A percentile compares a stretch with the other conserved stretches of the same genome.
phyloP scores from a whole-genome alignment of 1,284 basidiomycete species.

The Rhizoctonia solani region DNA sequence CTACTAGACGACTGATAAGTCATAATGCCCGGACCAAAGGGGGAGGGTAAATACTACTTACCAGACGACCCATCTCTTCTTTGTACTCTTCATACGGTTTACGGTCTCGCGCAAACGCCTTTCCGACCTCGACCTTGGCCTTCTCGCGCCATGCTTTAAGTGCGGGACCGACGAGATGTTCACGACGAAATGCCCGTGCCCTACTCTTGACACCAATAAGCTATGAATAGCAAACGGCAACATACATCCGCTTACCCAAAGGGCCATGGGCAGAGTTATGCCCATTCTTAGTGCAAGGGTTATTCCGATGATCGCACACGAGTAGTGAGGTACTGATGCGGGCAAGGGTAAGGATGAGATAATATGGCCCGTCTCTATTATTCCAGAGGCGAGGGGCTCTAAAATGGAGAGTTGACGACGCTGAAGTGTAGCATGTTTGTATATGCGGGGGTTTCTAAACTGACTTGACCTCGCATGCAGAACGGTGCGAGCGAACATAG shows the following conservation, averaged over 20 bases:
- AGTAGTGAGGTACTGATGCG: slow-evolving; percentile 66
- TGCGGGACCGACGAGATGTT: slow-evolving; percentile 27
- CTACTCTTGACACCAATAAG: slow-evolving; percentile 33
- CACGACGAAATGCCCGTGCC: slow-evolving; percentile 27
- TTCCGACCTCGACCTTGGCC: slow-evolving; percentile 66
- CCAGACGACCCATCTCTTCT: slow-evolving; percentile 43
- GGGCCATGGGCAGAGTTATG: slow-evolving; percentile 71
- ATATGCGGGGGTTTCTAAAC: not conserved
- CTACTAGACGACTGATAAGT: slow-evolving; percentile 9
- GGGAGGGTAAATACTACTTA: slow-evolving; percentile 19
- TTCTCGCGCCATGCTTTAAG: slow-evolving; percentile 50
- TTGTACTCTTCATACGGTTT: slow-evolving; percentile 52
- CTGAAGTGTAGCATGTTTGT: not conserved
- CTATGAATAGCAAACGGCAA: not conserved
- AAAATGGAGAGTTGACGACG: slow-evolving; percentile 24
- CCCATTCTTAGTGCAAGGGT: slow-evolving; percentile 68
- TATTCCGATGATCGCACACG: slow-evolving; percentile 75
- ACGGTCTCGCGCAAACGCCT: slow-evolving; percentile 69
- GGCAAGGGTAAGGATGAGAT: slow-evolving; percentile 72
- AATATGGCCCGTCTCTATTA: slow-evolving; percentile 55
- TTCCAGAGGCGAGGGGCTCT: slow-evolving; percentile 51
- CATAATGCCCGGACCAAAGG: not conserved
- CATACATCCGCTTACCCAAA: slow-evolving; percentile 66
- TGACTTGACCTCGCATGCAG: slow-evolving; percentile 8
- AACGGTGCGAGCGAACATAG: slow-evolving; percentile 18